These are phyloP conservation scores for Rhynchosporium agropyri DNA, from an alignment of 2,329 filamentous ascomycete genomes.

Conservation along the genomic window DNA sequence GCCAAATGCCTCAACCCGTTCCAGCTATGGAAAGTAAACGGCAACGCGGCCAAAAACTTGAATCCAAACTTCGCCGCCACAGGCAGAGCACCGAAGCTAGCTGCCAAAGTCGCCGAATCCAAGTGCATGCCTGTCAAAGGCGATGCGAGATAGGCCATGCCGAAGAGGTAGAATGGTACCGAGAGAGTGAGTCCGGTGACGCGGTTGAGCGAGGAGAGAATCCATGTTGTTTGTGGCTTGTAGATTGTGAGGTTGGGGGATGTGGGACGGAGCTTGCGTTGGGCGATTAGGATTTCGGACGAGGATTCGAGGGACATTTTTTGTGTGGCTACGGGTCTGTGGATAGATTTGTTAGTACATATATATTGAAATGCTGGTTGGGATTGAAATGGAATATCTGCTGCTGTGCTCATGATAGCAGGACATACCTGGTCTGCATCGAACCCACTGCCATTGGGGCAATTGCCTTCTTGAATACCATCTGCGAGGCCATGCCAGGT, in stretches of 20 bases:
- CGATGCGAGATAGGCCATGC: conserved; percentile 65
- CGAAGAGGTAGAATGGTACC: conserved; percentile 68
- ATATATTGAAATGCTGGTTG: background rate
- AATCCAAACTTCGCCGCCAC: conserved; percentile 58
- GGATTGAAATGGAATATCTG: background rate
- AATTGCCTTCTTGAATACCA: conserved; percentile 45
- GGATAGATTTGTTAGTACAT: conserved; percentile 13
- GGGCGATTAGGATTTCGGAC: conserved; percentile 63
- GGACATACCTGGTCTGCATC: conserved; percentile 51
- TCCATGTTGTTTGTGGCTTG: conserved; percentile 71
- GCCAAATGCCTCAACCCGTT: conserved; percentile 73
- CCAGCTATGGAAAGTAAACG: conserved; percentile 68
- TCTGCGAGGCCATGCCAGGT: conserved; percentile 46
- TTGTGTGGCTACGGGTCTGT: conserved; percentile 52
- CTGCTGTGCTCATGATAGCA: background rate
- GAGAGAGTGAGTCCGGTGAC: conserved; percentile 64
- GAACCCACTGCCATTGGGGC: conserved; percentile 47
- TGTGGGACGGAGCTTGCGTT: conserved; percentile 68
- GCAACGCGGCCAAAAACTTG: conserved; percentile 62
- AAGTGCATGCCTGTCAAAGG: conserved; percentile 69
- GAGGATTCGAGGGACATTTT: conserved; percentile 48
- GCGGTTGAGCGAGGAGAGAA: conserved; percentile 61
- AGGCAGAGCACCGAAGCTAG: conserved; percentile 64
- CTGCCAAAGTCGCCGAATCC: conserved; percentile 64
- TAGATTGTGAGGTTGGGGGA: conserved; percentile 73